Conservation (phyloP, 768 basidiomycete genomes). For the Rhodotorula diobovata region DNA sequence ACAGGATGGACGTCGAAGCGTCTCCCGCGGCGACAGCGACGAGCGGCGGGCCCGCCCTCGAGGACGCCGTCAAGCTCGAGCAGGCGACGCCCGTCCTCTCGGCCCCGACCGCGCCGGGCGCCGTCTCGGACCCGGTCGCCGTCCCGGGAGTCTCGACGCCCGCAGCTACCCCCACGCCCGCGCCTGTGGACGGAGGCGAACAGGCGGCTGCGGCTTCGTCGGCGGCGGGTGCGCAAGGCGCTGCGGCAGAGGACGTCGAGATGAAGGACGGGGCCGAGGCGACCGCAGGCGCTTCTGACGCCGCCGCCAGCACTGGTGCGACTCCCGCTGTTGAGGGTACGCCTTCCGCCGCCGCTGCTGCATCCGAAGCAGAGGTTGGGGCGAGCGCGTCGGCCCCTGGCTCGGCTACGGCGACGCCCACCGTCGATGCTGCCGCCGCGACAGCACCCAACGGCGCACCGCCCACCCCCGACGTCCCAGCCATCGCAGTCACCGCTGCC, state of each 20-base stretch:
- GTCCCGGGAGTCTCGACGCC: background rate
- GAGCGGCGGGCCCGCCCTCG: background rate
- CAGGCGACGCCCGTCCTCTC: constrained; percentile 13
- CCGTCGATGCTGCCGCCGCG: too few relatives aligned
- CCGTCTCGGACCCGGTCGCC: background rate
- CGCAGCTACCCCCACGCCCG: background rate
- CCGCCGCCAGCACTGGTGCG: too few relatives aligned
- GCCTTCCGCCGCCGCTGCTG: background rate
- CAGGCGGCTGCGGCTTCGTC: background rate
- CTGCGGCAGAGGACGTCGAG: background rate
- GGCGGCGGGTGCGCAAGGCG: background rate
- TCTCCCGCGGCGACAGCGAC: background rate
- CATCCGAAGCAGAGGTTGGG: too few relatives aligned
- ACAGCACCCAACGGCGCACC: background rate
- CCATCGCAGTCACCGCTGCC: background rate
- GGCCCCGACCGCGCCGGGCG: background rate
- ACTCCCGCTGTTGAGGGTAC: background rate
- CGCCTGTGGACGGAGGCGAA: too few relatives aligned
- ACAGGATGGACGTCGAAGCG: background rate
- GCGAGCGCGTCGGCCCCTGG: background rate
- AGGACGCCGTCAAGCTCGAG: constrained; percentile 13
- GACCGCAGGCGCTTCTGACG: background rate
- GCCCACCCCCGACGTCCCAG: background rate
- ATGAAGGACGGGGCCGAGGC: background rate
- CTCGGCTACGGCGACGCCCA: background rate